phyloP scores from a whole-genome alignment of 768 basidiomycete genomes.

The Tylopilus plumbeoviolaceoides region DNA sequence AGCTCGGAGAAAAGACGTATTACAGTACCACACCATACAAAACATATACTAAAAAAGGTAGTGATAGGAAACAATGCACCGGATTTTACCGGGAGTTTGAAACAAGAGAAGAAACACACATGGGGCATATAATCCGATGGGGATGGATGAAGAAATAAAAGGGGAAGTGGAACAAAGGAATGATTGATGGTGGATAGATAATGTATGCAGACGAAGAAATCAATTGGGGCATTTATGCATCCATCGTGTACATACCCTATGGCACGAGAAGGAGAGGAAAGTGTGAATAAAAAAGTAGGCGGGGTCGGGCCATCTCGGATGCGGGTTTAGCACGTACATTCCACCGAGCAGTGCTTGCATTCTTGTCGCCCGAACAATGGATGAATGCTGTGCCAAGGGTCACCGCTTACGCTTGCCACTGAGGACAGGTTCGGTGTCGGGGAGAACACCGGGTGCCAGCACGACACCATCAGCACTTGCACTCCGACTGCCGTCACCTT shows the following conservation, averaged over 20 bases:
- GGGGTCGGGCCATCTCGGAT: not conserved
- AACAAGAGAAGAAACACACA: not conserved
- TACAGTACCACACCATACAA: not conserved
- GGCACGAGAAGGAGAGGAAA: not conserved
- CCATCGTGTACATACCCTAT: slow-evolving; percentile 10
- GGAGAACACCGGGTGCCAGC: not conserved
- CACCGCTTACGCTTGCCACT: slow-evolving; percentile 26
- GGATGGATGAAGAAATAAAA: not conserved
- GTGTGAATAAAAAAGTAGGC: not conserved
- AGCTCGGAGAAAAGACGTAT: not conserved
- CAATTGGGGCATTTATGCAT: not conserved
- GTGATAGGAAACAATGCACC: not conserved
- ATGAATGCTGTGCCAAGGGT: not conserved
- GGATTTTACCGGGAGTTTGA: not conserved
- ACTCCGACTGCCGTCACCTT: slow-evolving; percentile 18
- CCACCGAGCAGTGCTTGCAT: not conserved
- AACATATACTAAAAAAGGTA: not conserved
- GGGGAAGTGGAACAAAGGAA: not conserved
- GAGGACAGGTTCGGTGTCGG: slow-evolving; percentile 9
- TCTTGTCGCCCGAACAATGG: not conserved
- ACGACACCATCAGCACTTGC: slow-evolving; percentile 14
- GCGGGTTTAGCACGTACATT: not conserved
- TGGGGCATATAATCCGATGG: not conserved
- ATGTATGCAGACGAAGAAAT: not conserved
- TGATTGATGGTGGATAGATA: slow-evolving; percentile 5